Percentiles rank a stretch among this genome's conserved stretches.
Conservation (phyloP, 768 basidiomycete genomes). For the Boletales sp. region DNA sequence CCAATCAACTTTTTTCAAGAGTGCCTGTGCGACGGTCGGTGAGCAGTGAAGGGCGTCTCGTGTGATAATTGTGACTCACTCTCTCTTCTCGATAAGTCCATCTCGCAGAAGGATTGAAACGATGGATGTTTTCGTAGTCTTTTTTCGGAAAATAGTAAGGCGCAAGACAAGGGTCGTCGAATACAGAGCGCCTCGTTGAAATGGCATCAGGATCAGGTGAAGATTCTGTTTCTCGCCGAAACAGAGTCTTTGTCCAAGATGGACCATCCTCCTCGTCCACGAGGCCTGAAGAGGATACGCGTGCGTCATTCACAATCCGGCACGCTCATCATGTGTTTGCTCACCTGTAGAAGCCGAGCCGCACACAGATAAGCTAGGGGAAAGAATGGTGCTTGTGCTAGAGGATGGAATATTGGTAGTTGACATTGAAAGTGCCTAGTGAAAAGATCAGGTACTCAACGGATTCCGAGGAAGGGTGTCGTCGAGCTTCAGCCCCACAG, state of each 20-base stretch:
- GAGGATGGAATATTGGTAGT: not conserved
- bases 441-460: too few species aligned
- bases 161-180: slow-evolving; percentile 46
- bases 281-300: not conserved
- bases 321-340: not conserved
- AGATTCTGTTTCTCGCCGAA: slow-evolving; percentile 1
- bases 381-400: not conserved
- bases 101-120: slow-evolving; percentile 53
- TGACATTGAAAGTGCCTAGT: not conserved
- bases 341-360: not conserved
- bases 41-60: too few species aligned
- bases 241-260: slow-evolving; percentile 3
- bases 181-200: slow-evolving; percentile 50
- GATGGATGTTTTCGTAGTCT: slow-evolving; percentile 52
- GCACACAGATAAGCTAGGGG: not conserved
- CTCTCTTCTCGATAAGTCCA: slow-evolving; percentile 60
- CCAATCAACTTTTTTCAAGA: slow-evolving; percentile 57
- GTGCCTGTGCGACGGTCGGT: slow-evolving; percentile 19
- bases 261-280: slow-evolving; percentile 6
- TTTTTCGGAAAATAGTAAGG: slow-evolving; percentile 44
- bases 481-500: too few species aligned
- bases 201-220: slow-evolving; percentile 32
- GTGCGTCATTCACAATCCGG: not conserved
- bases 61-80: slow-evolving; percentile 21
- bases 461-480: too few species aligned